phyloP scores from a whole-genome alignment of 441 rosid species.

The Corymbia citriodora region DNA sequence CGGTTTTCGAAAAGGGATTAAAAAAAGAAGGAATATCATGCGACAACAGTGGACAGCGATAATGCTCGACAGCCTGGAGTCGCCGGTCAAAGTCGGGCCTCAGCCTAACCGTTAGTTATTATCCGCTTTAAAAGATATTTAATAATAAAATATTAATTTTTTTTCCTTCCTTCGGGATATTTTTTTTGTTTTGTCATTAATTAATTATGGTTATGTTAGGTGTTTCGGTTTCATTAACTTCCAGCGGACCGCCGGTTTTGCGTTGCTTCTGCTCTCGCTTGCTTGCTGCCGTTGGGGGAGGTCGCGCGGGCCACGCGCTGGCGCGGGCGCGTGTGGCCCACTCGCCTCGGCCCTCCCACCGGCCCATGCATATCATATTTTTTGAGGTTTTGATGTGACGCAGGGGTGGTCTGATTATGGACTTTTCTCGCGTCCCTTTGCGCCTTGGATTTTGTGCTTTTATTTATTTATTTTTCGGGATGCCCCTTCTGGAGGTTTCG shows the following conservation, averaged over 20 bases:
- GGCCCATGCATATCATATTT: background rate
- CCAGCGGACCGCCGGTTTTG: constrained; percentile 4
- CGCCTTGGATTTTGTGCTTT: background rate
- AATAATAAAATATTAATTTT: background rate
- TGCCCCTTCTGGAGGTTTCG: background rate
- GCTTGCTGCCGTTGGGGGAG: background rate
- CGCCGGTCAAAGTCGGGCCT: constrained; percentile 47
- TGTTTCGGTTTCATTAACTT: constrained; percentile 42
- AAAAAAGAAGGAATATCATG: background rate
- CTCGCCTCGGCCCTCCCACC: background rate
- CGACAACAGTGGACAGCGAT: constrained; percentile 3
- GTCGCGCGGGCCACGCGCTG: constrained; percentile 14
- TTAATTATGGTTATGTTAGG: constrained; percentile 25
- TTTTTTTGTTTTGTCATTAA: constrained; percentile 12
- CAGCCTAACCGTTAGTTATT: constrained; percentile 52
- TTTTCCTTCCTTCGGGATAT: background rate
- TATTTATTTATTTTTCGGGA: background rate
- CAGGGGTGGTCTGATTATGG: background rate
- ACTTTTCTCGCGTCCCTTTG: background rate
- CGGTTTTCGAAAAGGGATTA: background rate
- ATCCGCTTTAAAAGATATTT: constrained; percentile 2
- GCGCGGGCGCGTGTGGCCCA: background rate
- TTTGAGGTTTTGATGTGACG: background rate
- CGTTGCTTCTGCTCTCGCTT: background rate
- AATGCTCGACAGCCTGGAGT: constrained; percentile 74